Conservation (phyloP, 2,329 filamentous ascomycete species). For the Aspergillus ustus region DNA sequence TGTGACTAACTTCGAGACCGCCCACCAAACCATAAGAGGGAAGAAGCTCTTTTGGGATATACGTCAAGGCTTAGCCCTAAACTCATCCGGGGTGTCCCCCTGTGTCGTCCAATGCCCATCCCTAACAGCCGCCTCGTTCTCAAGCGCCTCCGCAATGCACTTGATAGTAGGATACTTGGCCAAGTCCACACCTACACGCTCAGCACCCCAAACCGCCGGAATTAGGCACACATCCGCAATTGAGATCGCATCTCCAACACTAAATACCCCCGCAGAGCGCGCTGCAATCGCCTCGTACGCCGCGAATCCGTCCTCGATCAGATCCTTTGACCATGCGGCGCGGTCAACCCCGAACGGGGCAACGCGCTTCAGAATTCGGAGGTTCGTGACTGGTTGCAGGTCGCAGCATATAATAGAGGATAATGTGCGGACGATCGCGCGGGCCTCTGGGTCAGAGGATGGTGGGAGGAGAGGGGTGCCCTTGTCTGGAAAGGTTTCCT, state of each 20-base stretch:
- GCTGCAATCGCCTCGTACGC: conserved; percentile 59
- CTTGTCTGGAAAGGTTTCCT: conserved; percentile 57
- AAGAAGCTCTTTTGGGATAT: background rate
- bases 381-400: conserved; percentile 65
- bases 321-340: conserved; percentile 56
- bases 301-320: conserved; percentile 58
- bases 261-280: conserved; percentile 53
- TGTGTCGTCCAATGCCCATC: conserved; percentile 60
- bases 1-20: background rate
- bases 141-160: conserved; percentile 53
- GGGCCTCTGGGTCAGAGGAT: conserved; percentile 39
- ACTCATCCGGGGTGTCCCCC: conserved; percentile 57
- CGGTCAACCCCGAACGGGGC: conserved; percentile 50
- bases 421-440: conserved; percentile 60
- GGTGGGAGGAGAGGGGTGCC: conserved; percentile 53
- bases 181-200: conserved; percentile 60
- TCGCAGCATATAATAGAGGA: conserved; percentile 61
- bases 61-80: conserved; percentile 32
- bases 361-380: conserved; percentile 57
- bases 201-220: conserved; percentile 63
- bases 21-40: background rate
- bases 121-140: conserved; percentile 55
- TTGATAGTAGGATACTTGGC: conserved; percentile 53
- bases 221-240: conserved; percentile 64
- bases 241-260: conserved; percentile 60